Percentiles rank a stretch among this genome's conserved stretches.
These are phyloP conservation scores for Vinca minor DNA, from an alignment of 257 asterid species.

Conservation along the genomic window DNA sequence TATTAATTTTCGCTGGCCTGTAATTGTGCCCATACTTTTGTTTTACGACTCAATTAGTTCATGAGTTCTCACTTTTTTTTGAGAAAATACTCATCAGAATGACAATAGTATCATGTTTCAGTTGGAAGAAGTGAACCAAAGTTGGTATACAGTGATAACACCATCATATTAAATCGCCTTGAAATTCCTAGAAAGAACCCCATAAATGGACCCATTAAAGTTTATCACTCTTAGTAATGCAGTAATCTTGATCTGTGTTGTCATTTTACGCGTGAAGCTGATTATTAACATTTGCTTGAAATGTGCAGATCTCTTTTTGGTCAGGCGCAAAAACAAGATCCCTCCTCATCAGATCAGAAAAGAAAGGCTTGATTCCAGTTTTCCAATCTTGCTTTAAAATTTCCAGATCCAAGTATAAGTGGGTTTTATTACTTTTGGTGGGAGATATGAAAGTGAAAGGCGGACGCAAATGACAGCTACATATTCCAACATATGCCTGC, in stretches of 20 bases:
- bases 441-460: neutral
- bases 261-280: neutral
- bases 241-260: neutral
- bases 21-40: no score
- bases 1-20: neutral
- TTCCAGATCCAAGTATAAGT: neutral
- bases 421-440: neutral
- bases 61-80: neutral
- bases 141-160: no score
- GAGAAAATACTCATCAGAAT: neutral
- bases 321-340: constrained; percentile 44
- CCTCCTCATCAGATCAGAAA: constrained; percentile 36
- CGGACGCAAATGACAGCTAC: neutral
- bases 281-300: neutral
- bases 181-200: no score
- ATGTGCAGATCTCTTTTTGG: constrained; percentile 60
- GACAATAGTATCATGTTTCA: no score
- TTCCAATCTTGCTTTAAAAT: constrained; percentile 16
- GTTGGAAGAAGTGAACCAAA: no score
- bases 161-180: no score
- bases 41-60: neutral
- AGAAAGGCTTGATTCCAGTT: constrained; percentile 29
- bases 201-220: neutral
- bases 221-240: no score
- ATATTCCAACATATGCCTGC: neutral